Conservation (phyloP, 2,329 filamentous ascomycete species). For the Verticillium longisporum region DNA sequence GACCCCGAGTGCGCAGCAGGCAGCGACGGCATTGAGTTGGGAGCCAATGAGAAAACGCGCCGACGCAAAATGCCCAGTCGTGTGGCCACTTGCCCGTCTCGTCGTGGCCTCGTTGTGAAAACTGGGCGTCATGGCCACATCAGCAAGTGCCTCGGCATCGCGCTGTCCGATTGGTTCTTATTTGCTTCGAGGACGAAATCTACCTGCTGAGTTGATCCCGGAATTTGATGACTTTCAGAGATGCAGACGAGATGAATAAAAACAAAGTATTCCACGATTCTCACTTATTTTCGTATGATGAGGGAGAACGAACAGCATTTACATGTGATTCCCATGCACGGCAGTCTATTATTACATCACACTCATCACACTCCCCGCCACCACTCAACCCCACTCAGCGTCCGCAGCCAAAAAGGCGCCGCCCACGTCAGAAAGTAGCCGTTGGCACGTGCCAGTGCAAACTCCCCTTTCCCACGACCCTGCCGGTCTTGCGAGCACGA, state of each 20-base stretch:
- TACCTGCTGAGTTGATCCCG: too few relatives aligned
- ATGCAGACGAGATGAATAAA: too few relatives aligned
- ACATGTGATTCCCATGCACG: too few relatives aligned
- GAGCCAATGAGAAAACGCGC: background rate
- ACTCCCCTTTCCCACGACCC: background rate
- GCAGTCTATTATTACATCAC: too few relatives aligned
- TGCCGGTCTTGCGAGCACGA: too few relatives aligned
- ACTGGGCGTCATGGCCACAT: background rate
- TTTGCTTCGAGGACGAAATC: background rate
- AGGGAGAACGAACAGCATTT: too few relatives aligned
- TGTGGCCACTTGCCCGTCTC: conserved; percentile 3
- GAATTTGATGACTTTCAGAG: too few relatives aligned
- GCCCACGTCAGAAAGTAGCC: background rate
- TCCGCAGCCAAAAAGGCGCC: too few relatives aligned
- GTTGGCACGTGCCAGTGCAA: background rate
- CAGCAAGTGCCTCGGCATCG: background rate
- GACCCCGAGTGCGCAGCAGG: background rate
- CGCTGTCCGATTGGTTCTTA: background rate
- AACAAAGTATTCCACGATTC: too few relatives aligned
- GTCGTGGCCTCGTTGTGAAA: background rate
- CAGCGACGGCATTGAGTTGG: background rate
- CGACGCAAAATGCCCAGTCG: background rate
- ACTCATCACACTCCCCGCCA: too few relatives aligned
- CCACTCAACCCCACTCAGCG: too few relatives aligned
- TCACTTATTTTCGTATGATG: too few relatives aligned